Conservation (phyloP, 1,139 yeast species). For the Taphrina communis region DNA sequence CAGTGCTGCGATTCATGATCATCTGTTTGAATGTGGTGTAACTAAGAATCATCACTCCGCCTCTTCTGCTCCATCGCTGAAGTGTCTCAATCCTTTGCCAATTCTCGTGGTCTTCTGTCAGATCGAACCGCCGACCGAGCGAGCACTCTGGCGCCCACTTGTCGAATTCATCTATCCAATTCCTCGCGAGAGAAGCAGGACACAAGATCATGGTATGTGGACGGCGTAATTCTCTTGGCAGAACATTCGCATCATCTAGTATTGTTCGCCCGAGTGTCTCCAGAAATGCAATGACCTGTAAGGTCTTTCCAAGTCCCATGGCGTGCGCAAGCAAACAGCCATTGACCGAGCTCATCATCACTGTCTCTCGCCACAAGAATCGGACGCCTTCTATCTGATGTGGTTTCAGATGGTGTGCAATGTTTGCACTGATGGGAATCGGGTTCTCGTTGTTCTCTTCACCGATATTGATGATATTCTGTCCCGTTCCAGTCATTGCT, state of each 20-base stretch:
- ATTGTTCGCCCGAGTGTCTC: constrained; percentile 84
- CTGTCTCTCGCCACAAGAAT: constrained; percentile 79
- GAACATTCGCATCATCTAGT: constrained; percentile 77
- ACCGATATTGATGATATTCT: background rate
- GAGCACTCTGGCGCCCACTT: constrained; percentile 98
- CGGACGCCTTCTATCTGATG: constrained; percentile 85
- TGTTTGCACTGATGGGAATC: constrained; percentile 72
- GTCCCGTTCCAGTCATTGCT: background rate
- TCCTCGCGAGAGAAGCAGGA: constrained; percentile 94
- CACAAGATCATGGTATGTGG: constrained; percentile 89
- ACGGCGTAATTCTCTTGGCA: constrained; percentile 77
- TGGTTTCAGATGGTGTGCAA: constrained; percentile 66
- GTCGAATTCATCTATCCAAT: constrained; percentile 95
- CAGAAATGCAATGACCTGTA: constrained; percentile 84
- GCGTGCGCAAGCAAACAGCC: constrained; percentile 94
- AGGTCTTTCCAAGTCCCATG: constrained; percentile 96
- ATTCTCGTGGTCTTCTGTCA: background rate
- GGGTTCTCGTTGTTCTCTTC: constrained; percentile 45
- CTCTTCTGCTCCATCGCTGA: constrained; percentile 58
- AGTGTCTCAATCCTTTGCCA: constrained; percentile 2
- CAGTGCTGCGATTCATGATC: constrained; percentile 55
- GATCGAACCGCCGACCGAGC: constrained; percentile 54
- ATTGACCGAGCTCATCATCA: constrained; percentile 57
- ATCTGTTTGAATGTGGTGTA: constrained; percentile 84
- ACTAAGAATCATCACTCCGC: constrained; percentile 87